A percentile compares a stretch with the other conserved stretches of the same genome.
Evolutionary conservation across 2,329 filamentous ascomycete species (phyloP).

Genomic region (Dendrostoma leiphaemia): DNA sequence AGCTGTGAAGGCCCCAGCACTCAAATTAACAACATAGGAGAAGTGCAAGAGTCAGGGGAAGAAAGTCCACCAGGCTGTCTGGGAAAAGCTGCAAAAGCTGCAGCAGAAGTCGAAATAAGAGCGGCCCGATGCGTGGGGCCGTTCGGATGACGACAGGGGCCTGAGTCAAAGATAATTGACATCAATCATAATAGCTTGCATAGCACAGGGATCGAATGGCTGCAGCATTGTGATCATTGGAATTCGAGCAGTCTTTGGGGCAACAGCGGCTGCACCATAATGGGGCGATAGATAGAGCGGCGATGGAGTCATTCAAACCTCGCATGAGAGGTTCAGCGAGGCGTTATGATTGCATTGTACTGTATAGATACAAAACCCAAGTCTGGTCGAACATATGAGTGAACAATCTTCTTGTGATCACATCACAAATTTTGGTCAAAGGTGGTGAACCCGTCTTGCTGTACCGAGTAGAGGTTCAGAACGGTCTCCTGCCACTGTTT

Average conservation of each 20-base stretch:
- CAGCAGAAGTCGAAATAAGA: not conserved
- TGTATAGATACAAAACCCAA: too few relatives aligned
- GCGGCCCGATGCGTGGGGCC: not conserved
- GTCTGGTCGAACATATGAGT: not conserved
- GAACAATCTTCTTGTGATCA: not conserved
- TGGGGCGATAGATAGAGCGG: not conserved
- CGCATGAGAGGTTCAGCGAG: not conserved
- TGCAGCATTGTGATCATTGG: conserved; percentile 2
- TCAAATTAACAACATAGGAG: not conserved
- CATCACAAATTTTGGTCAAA: too few relatives aligned
- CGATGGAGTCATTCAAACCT: not conserved
- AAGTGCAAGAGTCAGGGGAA: not conserved
- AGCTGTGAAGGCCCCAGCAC: too few relatives aligned
- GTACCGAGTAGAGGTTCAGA: too few relatives aligned
- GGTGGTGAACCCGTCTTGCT: too few relatives aligned
- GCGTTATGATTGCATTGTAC: not conserved
- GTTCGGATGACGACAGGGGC: not conserved
- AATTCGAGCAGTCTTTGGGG: not conserved
- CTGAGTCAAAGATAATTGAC: not conserved
- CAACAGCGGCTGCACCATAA: not conserved
- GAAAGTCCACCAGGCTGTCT: not conserved
- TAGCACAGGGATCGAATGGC: conserved; percentile 6
- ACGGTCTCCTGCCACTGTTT: too few relatives aligned
- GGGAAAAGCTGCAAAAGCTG: not conserved
- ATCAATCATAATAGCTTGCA: conserved; percentile 8